Evolutionary conservation across 148 eudicot species (phyloP), one percentile per base, ranked within the genome.

Genomic region (Gaultheria prostrata): DNA sequence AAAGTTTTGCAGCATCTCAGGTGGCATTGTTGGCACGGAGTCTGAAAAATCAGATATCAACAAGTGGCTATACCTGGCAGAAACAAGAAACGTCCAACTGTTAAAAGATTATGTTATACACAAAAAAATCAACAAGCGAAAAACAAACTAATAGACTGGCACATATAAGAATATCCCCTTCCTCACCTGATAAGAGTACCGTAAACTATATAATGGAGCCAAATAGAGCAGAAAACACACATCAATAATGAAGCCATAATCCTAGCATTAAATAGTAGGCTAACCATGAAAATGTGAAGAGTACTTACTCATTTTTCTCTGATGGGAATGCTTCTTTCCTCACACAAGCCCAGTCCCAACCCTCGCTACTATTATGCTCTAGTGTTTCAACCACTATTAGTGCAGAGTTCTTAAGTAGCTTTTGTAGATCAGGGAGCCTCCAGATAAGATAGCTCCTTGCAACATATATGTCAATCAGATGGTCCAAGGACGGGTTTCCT

Each of bases 351-450:
- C 97, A 97, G 45, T 94, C 95, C 79, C 80, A 84, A 71, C 93
- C 97, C 85, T 92, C 97, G 79, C 90, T 89, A 72, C 75, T 81
- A 82, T 85, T 89, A 71, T 87, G 84, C 82, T 87, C 86, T 82
- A 97, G 86, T 13, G 88, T 88, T 80, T 93, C 93, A 82, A 91
- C 87, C 79, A 92, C 98, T 32, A 82, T 84, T 30, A 87, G 79
- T 28, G 99, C 98, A 50, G 97, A 88, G 80, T 93, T 91, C 89
- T 85, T 90, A 32, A 97, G 89, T 85, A 97, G 67, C 80, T 92
- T 94, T 69, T 94, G 98, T 78, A 94, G 87, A 77, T 91, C 94
- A n/a, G 99, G 99, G 82, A 97, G 90, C 90, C 99, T 94, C 99
- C 99, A 97, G 49, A 97, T 87, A 57, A 97, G 81, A 82, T 94